Percentiles rank a stretch among this genome's conserved stretches.
These are phyloP conservation scores for Volvox africanus DNA, from an alignment of 139 green algal genomes.

Conservation along the genomic window DNA sequence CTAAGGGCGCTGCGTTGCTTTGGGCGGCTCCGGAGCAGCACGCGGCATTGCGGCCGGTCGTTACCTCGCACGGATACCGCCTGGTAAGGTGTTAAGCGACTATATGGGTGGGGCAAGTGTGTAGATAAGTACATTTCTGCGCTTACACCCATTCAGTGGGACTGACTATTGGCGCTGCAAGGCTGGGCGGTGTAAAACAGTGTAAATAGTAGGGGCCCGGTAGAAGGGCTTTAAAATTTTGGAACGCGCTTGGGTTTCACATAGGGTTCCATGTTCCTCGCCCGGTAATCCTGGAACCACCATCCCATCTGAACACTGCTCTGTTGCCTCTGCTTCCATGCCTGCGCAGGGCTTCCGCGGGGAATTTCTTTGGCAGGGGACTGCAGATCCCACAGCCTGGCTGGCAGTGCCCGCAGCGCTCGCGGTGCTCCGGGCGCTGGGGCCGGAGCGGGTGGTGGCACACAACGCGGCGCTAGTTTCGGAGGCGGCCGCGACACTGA, in stretches of 20 bases:
- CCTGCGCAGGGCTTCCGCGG: slow-evolving; percentile 64
- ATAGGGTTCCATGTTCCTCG: too few relatives aligned
- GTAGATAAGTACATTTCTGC: too few relatives aligned
- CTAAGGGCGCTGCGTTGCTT: slow-evolving; percentile 70
- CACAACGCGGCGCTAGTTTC: slow-evolving; percentile 33
- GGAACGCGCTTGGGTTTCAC: too few relatives aligned
- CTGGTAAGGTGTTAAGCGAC: slow-evolving; percentile 12
- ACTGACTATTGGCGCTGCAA: too few relatives aligned
- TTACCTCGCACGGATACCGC: slow-evolving; percentile 65
- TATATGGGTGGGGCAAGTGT: too few relatives aligned
- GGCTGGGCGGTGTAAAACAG: too few relatives aligned
- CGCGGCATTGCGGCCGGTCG: slow-evolving; percentile 47
- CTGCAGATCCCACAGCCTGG: slow-evolving; percentile 60
- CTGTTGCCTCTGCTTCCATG: background rate
- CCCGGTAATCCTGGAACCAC: too few relatives aligned
- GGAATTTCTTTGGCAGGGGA: slow-evolving; percentile 78
- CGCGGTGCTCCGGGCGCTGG: slow-evolving; percentile 41
- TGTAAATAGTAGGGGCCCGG: too few relatives aligned
- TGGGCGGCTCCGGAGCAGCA: slow-evolving; percentile 57
- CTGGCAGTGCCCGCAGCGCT: slow-evolving; percentile 60
- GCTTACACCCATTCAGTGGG: too few relatives aligned
- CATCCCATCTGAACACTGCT: background rate
- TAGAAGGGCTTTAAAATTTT: too few relatives aligned
- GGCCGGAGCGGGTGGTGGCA: background rate
- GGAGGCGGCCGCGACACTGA: slow-evolving; percentile 22